Base-by-base conservation (phyloP, 768 basidiomycete genomes). In the Trametes punicea region DNA sequence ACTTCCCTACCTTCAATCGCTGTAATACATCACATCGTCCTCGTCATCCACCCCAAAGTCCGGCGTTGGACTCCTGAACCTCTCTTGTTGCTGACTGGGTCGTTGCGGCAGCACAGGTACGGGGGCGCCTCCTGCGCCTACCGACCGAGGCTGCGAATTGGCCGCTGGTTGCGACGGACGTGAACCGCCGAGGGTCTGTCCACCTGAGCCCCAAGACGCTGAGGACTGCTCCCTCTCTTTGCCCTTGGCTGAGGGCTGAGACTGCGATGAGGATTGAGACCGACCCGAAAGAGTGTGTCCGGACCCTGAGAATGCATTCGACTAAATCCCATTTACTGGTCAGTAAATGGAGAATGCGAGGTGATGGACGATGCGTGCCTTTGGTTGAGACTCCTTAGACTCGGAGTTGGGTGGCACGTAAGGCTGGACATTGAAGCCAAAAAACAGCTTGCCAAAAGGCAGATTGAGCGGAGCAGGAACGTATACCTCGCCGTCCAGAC, bases 381-480 rank as follows among this genome's bases (percentile, higher is more conserved):
- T 53, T 2, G 51, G 36, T 3, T 29, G 42, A 2, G 53, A 46
- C 8, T 47, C 23, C 13, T 54, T 42, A 0, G 64, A 38, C 2
- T 64, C 56, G 13, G 56, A n/a, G 2, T 62, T 46, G 2, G 84
- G 80, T 6, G 83, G 82, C 3, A 72, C 76, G 67, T 90, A 91
- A 1, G 88, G 77, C 2, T 82, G 74, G 54, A 90, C 81, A 57
- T 90, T 88, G 74, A 88, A 99, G 9, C 97, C 97, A 66, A 99
- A 98, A 77, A 99, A 99, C 18, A 99, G 77, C 62, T 97, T 88
- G 11, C 97, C 97, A 61, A 89, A 87, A 0, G 97, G 94, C 9
- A 99, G 76, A 61, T 88, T 88, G 38, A 99, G 76, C 7, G 93
- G 87, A 0, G 92, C 94, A 4, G 97, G 96, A 7, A 90, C 93